Evolutionary conservation across 352 stramenopile genomes (phyloP).

Genomic region (Phytophthora agathidicida): DNA sequence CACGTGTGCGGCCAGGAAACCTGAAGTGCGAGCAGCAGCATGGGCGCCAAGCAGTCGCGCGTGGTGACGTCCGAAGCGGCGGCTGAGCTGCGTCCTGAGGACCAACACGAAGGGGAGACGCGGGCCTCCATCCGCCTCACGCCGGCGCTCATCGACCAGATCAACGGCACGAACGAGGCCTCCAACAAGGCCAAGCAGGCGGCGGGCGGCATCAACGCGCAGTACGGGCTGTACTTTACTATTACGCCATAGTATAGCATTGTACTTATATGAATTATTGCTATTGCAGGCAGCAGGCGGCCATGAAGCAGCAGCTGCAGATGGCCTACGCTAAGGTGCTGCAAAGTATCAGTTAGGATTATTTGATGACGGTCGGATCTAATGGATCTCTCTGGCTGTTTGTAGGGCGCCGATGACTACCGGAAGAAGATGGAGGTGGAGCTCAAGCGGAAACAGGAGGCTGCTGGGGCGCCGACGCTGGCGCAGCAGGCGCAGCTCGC

Average conservation of each 20-base stretch:
- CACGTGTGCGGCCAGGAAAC: slow-evolving; percentile 15
- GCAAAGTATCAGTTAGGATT: neutral
- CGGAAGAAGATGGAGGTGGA: slow-evolving; percentile 63
- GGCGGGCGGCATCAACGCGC: slow-evolving; percentile 29
- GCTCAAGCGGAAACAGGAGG: slow-evolving; percentile 42
- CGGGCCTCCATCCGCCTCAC: slow-evolving; percentile 71
- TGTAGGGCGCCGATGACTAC: slow-evolving; percentile 70
- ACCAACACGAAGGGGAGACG: slow-evolving; percentile 48
- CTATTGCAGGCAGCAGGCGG: slow-evolving; percentile 52
- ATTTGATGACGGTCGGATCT: too few species aligned
- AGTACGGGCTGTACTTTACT: slow-evolving; percentile 39
- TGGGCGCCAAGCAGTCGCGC: slow-evolving; percentile 83
- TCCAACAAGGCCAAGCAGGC: slow-evolving; percentile 14
- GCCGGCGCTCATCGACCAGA: slow-evolving; percentile 70
- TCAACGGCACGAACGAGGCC: slow-evolving; percentile 54
- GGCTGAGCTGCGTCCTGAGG: slow-evolving; percentile 56
- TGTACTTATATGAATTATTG: slow-evolving; percentile 2
- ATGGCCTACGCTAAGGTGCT: slow-evolving; percentile 76
- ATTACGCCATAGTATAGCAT: neutral
- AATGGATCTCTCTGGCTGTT: slow-evolving; percentile 1
- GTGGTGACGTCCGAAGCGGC: slow-evolving; percentile 67
- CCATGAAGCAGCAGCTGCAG: slow-evolving; percentile 78
- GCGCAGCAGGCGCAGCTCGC: slow-evolving; percentile 64
- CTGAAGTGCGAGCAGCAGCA: slow-evolving; percentile 52
- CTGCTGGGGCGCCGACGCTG: slow-evolving; percentile 18